phyloP scores from a whole-genome alignment of 2,329 filamentous ascomycete species.

The Parastagonospora nodorum region DNA sequence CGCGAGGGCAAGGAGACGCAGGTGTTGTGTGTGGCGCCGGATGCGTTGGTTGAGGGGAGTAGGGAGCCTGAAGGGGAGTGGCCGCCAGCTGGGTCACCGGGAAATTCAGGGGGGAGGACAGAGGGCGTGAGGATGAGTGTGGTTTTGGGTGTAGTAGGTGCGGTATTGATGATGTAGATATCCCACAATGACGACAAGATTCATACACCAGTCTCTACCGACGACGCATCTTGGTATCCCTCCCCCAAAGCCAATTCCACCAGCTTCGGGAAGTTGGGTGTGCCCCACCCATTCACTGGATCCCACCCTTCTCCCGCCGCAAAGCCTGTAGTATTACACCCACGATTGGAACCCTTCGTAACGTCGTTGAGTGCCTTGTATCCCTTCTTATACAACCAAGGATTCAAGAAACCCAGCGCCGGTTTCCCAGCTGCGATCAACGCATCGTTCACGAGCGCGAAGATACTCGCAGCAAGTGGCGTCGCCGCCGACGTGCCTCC shows the following conservation, averaged over 20 bases:
- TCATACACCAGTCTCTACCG: no score
- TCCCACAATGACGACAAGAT: no score
- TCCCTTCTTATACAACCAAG: conserved; percentile 61
- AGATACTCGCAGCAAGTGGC: conserved; percentile 63
- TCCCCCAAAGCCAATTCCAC: background rate
- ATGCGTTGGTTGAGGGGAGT: background rate
- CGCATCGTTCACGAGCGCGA: conserved; percentile 68
- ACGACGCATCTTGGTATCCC: no score
- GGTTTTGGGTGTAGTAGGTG: no score
- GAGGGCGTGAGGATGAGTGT: no score
- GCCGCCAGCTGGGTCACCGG: no score
- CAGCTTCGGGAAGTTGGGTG: conserved; percentile 38
- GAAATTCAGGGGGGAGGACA: no score
- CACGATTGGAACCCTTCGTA: conserved; percentile 43
- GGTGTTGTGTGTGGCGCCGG: background rate
- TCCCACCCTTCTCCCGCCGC: conserved; percentile 45
- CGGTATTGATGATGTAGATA: no score
- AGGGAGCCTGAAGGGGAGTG: no score
- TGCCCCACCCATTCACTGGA: conserved; percentile 45
- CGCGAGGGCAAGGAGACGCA: background rate
- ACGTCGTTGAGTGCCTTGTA: conserved; percentile 57
- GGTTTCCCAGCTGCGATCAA: conserved; percentile 57
- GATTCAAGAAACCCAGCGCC: conserved; percentile 64
- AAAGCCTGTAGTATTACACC: conserved; percentile 47
- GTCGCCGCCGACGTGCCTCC: conserved; percentile 62